Percentiles rank a stretch among this genome's conserved stretches.
phyloP scores from a whole-genome alignment of 495 filamentous ascomycete genomes.

The Aspergillus hancockii region DNA sequence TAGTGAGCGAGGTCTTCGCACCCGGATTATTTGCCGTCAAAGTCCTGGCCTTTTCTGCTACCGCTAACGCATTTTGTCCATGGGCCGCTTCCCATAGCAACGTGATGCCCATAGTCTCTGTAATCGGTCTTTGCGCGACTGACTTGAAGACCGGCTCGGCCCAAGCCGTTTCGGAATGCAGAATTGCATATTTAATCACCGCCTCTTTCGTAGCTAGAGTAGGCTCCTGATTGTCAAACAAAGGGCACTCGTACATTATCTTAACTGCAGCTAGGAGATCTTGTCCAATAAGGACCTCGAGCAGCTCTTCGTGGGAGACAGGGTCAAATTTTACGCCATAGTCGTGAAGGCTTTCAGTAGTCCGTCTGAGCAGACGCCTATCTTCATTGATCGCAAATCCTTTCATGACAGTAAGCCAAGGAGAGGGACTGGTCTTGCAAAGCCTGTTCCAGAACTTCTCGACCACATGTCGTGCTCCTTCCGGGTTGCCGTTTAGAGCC shows the following conservation, averaged over 20 bases:
- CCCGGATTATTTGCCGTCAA: constrained; percentile 43
- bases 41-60: constrained; percentile 64
- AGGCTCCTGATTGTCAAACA: constrained; percentile 41
- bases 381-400: constrained; percentile 69
- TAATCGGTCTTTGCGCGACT: constrained; percentile 50
- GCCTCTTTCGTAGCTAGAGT: constrained; percentile 46
- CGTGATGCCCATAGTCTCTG: constrained; percentile 64
- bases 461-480: constrained; percentile 56
- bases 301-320: constrained; percentile 39
- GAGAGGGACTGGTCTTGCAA: constrained; percentile 31
- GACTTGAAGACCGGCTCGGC: constrained; percentile 62
- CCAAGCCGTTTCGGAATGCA: constrained; percentile 62
- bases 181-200: constrained; percentile 57
- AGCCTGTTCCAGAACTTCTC: constrained; percentile 44
- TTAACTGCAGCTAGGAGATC: constrained; percentile 39
- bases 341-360: constrained; percentile 29
- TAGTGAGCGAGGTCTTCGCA: constrained; percentile 53
- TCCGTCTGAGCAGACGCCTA: constrained; percentile 40
- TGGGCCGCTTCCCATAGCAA: constrained; percentile 76
- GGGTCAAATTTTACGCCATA: constrained; percentile 37
- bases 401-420: constrained; percentile 62
- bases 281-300: constrained; percentile 38
- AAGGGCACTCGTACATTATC: constrained; percentile 57
- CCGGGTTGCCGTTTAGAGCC: constrained; percentile 57
- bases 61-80: constrained; percentile 66